Evolutionary conservation across 805 yeast species (phyloP).

Genomic region (Zygosaccharomyces pseudorouxii): DNA sequence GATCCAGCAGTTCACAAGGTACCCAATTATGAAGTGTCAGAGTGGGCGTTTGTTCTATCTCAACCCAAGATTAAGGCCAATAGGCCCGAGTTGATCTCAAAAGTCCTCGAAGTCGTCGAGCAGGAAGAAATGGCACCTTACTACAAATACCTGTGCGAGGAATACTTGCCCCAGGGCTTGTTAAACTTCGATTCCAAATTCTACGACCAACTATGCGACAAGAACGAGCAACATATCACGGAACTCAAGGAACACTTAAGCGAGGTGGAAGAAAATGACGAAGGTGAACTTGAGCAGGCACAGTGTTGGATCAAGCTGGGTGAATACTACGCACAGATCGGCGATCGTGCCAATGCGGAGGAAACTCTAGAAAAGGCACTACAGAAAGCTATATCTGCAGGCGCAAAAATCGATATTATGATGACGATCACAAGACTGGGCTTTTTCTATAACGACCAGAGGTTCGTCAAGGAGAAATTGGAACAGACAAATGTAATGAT

Average conservation of each 20-base stretch:
- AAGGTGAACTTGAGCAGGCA: conserved; percentile 80
- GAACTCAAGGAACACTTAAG: conserved; percentile 42
- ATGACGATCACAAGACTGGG: conserved; percentile 83
- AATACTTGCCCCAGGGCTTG: conserved; percentile 32
- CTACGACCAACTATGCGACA: conserved; percentile 46
- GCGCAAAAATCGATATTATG: conserved; percentile 81
- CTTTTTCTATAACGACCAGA: conserved; percentile 79
- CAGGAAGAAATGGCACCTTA: conserved; percentile 74
- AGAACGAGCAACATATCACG: conserved; percentile 53
- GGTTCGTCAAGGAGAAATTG: conserved; percentile 62
- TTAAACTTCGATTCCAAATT: conserved; percentile 57
- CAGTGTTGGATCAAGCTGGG: conserved; percentile 77
- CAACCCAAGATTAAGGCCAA: conserved; percentile 36
- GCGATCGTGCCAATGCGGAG: conserved; percentile 71
- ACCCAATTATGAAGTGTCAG: conserved; percentile 83
- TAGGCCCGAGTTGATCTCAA: conserved; percentile 42
- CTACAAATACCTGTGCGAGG: conserved; percentile 61
- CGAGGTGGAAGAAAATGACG: conserved; percentile 55
- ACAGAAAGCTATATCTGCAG: conserved; percentile 78
- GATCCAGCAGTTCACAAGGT: conserved; percentile 41
- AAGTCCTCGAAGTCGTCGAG: conserved; percentile 51
- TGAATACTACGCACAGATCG: conserved; percentile 79
- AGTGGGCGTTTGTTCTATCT: conserved; percentile 63
- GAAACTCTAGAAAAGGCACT: conserved; percentile 65
- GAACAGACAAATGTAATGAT: conserved; percentile 70